Conservation (phyloP, 208 protist genomes). For the Wallacemonas rigidus region DNA sequence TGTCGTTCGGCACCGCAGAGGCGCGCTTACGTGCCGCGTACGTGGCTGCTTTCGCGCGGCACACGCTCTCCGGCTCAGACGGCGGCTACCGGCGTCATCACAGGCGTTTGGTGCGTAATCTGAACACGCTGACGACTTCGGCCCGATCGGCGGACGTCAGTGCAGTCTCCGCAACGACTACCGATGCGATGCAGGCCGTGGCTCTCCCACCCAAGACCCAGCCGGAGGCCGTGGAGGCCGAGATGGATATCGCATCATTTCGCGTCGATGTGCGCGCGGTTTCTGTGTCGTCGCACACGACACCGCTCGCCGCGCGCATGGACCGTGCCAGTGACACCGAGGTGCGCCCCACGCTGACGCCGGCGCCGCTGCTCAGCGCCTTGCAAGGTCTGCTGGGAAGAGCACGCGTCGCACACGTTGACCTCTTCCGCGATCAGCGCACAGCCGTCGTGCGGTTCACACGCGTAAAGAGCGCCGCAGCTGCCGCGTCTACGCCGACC, state of each 20-base stretch:
- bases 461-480: background rate
- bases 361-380: background rate
- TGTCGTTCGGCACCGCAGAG: conserved; percentile 43
- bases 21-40: conserved; percentile 75
- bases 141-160: too few relatives aligned
- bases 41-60: conserved; percentile 64
- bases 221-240: too few relatives aligned
- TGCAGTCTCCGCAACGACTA: too few relatives aligned
- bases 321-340: too few relatives aligned
- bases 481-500: background rate
- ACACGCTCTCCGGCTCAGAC: conserved; percentile 75
- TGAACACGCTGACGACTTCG: conserved; percentile 29
- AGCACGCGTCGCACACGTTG: background rate
- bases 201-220: too few relatives aligned
- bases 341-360: background rate
- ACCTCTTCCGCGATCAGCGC: background rate
- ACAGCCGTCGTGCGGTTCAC: conserved; percentile 12
- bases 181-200: conserved; percentile 31
- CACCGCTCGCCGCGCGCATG: background rate
- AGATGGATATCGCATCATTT: conserved; percentile 18
- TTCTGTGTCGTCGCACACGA: background rate
- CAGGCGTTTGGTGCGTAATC: conserved; percentile 56
- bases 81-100: conserved; percentile 63
- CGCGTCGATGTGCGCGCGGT: conserved; percentile 27
- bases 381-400: background rate